phyloP scores from a whole-genome alignment of 2,329 filamentous ascomycete species.

The Apiospora pterosperma region DNA sequence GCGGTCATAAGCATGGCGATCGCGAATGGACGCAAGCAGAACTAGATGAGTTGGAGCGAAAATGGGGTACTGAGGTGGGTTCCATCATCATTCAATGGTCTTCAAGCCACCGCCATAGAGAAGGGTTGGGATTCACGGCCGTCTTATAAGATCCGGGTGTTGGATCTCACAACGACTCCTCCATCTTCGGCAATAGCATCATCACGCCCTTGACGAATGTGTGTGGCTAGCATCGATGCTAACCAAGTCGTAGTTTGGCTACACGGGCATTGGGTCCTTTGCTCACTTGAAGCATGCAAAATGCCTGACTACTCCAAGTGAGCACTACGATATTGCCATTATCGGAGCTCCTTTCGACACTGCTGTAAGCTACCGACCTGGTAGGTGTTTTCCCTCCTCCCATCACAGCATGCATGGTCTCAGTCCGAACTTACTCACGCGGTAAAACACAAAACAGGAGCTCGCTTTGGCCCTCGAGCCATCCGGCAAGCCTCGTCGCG shows the following conservation, averaged over 20 bases:
- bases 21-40: conserved; percentile 48
- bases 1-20: conserved; percentile 31
- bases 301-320: conserved; percentile 63
- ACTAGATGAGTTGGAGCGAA: conserved; percentile 49
- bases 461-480: conserved; percentile 81
- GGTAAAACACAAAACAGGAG: conserved; percentile 40
- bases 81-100: background rate
- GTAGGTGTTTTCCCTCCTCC: conserved; percentile 30
- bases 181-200: background rate
- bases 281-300: conserved; percentile 67
- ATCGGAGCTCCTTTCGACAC: conserved; percentile 74
- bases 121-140: background rate
- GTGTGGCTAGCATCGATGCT: conserved; percentile 2
- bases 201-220: background rate
- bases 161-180: background rate
- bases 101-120: background rate
- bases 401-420: background rate
- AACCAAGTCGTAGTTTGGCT: conserved; percentile 47
- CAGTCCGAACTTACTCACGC: background rate
- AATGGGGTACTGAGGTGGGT: conserved; percentile 56
- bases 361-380: conserved; percentile 66
- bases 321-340: conserved; percentile 67
- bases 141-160: too few species aligned
- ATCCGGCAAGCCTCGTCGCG: conserved; percentile 81
- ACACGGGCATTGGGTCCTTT: conserved; percentile 72